Evolutionary conservation across 2,329 filamentous ascomycete genomes (phyloP), one percentile per base, ranked within the genome.

Genomic region (Trichoderma atroviride): DNA sequence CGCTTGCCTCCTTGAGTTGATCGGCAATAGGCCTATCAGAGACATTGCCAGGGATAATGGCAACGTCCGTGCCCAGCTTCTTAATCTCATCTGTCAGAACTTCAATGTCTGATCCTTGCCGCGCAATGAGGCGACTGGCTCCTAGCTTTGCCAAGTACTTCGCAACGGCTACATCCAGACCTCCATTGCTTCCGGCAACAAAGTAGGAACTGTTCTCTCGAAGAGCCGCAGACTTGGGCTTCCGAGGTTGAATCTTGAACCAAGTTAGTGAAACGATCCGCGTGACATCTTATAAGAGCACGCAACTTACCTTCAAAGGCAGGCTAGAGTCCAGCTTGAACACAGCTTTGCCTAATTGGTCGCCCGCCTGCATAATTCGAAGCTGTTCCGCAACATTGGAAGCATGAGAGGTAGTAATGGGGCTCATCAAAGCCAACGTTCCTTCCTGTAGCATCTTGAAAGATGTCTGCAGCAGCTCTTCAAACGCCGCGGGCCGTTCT

Each of bases 221-320:
- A 50, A 70, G 43, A 13, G 29, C n/a, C 22, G 69, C 57, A 29
- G 58, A 52, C n/a, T 52, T 61, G 3, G 69, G 69, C 37, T 61
- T 68, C 10, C n/a, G 69, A 9, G 69, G 69, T 68, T 70, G 63
- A 52, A 70, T 53, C 69, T 70, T 33, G 27, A 59, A 19, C 5
- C 14, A 47, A 33, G 27, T 70, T 52, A 70, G 69, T 22, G 4
- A 65, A 43, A 10, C 6, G 5, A 10, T 11, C 3, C 33, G 22
- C 4, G 43, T 55, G 19, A 31, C 14, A 16, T 6, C 11, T 5
- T 40, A 16, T 35, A 52, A 14, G 0, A 35, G 11, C 5, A 40
- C 5, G 13, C 31, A 35, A 68, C 63, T 40, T 33, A 70, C 69
- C 63, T 68, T 70, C 13, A 70, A 35, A 16, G 63, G 64, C 56